These are phyloP conservation scores for Rutstroemia sydowiana DNA, from an alignment of 2,329 filamentous ascomycete genomes.

Conservation along the genomic window DNA sequence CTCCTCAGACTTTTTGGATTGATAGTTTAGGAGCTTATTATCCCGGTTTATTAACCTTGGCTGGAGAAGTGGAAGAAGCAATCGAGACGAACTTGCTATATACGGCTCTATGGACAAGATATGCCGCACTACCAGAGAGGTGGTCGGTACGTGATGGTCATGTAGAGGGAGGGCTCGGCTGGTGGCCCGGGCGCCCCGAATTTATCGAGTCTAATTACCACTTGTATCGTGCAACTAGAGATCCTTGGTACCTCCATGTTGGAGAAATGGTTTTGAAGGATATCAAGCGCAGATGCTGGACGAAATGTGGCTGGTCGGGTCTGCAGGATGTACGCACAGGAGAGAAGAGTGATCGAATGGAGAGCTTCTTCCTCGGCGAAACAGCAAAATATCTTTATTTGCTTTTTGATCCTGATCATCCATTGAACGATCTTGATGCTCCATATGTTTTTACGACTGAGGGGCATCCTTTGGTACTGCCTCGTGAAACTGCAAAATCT, in stretches of 20 bases:
- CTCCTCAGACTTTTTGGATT: conserved; percentile 85
- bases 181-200: conserved; percentile 94
- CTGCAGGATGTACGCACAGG: conserved; percentile 75
- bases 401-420: conserved; percentile 78
- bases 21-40: conserved; percentile 96
- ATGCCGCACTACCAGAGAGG: conserved; percentile 86
- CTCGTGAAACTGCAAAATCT: conserved; percentile 36
- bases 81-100: conserved; percentile 84
- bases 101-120: conserved; percentile 89
- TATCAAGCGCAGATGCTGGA: conserved; percentile 82
- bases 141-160: conserved; percentile 83
- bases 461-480: conserved; percentile 86
- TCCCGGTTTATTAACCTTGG: conserved; percentile 76
- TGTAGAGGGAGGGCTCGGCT: conserved; percentile 79
- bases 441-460: conserved; percentile 94
- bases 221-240: conserved; percentile 84
- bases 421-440: conserved; percentile 77
- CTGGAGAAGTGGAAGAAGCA: conserved; percentile 85
- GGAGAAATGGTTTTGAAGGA: conserved; percentile 93
- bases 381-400: conserved; percentile 94
- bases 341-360: conserved; percentile 90
- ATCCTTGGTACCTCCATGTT: conserved; percentile 93
- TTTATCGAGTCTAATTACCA: conserved; percentile 97
- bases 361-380: conserved; percentile 96
- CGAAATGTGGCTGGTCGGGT: conserved; percentile 87